Evolutionary conservation across 1,139 yeast species (phyloP).

Genomic region (Debaryomyces robertsiae): DNA sequence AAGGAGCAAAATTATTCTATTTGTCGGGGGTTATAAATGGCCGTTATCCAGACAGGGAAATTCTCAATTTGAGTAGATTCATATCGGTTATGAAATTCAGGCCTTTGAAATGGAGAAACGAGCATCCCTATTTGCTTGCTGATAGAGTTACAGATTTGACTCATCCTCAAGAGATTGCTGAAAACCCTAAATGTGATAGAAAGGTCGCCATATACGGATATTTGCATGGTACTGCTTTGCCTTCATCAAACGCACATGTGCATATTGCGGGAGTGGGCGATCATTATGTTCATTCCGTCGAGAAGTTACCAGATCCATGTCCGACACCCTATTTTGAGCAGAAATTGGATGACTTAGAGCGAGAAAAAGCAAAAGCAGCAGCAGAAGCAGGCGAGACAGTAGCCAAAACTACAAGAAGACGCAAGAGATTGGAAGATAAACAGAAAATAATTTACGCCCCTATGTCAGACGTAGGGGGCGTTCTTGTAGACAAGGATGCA

Average conservation of each 20-base stretch:
- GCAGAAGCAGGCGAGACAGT: conserved; percentile 59
- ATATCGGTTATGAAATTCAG: conserved; percentile 97
- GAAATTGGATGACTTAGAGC: conserved; percentile 74
- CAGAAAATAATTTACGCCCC: conserved; percentile 97
- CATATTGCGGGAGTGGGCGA: conserved; percentile 98
- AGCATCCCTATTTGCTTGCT: conserved; percentile 90
- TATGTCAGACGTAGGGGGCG: conserved; percentile 99
- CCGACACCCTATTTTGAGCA: conserved; percentile 95
- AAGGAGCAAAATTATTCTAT: conserved; percentile 95
- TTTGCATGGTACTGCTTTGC: conserved; percentile 89
- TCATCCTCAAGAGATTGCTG: conserved; percentile 80
- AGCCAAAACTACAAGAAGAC: conserved; percentile 63
- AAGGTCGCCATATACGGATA: conserved; percentile 92
- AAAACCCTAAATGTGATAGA: conserved; percentile 82
- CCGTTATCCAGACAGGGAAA: conserved; percentile 96
- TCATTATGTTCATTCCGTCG: conserved; percentile 70
- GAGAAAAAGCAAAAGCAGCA: conserved; percentile 67
- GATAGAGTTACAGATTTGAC: conserved; percentile 96
- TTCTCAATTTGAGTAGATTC: conserved; percentile 86
- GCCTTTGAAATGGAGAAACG: conserved; percentile 98
- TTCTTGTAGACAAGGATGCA: conserved; percentile 93
- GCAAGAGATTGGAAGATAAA: conserved; percentile 90
- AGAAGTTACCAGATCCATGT: conserved; percentile 96
- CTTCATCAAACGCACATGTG: conserved; percentile 70
- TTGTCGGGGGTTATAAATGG: conserved; percentile 96